Percentiles rank a stretch among this genome's conserved stretches.
Conservation (phyloP, 805 yeast genomes). For the Yamadazyma paraphyllophila region DNA sequence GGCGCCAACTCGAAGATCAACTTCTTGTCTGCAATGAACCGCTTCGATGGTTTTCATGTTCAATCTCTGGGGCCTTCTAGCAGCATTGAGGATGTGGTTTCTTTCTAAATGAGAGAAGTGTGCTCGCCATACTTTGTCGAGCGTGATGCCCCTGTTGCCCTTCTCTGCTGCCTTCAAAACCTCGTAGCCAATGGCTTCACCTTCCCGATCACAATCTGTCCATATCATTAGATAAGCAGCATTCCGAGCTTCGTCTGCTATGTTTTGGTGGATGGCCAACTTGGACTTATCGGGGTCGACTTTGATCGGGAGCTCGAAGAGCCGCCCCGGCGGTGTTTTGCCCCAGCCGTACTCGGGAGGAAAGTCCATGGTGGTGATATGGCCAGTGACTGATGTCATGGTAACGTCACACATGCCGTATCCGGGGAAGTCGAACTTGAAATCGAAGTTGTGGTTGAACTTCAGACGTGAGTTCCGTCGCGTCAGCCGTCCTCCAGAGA, state of each 20-base stretch:
- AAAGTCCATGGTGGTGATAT: slow-evolving; percentile 65
- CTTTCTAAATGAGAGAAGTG: slow-evolving; percentile 84
- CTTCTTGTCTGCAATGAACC: slow-evolving; percentile 79
- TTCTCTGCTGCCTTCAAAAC: slow-evolving; percentile 66
- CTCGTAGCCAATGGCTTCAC: slow-evolving; percentile 89
- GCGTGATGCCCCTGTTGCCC: slow-evolving; percentile 44
- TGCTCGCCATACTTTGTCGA: slow-evolving; percentile 62
- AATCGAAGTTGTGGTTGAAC: slow-evolving; percentile 78
- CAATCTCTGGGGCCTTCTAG: slow-evolving; percentile 59
- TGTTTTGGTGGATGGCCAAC: slow-evolving; percentile 42
- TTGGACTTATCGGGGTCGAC: slow-evolving; percentile 25
- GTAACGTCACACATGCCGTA: slow-evolving; percentile 72
- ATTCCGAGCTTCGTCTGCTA: slow-evolving; percentile 57
- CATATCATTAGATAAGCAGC: slow-evolving; percentile 79
- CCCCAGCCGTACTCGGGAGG: slow-evolving; percentile 65
- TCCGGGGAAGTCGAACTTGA: slow-evolving; percentile 62
- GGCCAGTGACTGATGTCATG: slow-evolving; percentile 93
- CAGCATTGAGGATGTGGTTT: slow-evolving; percentile 71
- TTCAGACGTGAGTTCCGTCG: slow-evolving; percentile 51
- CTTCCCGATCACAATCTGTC: slow-evolving; percentile 99
- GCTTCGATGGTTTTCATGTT: slow-evolving; percentile 77
- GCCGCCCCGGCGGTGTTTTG: slow-evolving; percentile 55
- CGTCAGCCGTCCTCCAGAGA: slow-evolving; percentile 67
- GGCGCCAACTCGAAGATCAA: slow-evolving; percentile 86
- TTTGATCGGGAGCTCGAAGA: slow-evolving; percentile 71